A percentile compares a stretch with the other conserved stretches of the same genome.
Conservation (phyloP, 2,329 filamentous ascomycete species). For the Aureobasidium sp. region DNA sequence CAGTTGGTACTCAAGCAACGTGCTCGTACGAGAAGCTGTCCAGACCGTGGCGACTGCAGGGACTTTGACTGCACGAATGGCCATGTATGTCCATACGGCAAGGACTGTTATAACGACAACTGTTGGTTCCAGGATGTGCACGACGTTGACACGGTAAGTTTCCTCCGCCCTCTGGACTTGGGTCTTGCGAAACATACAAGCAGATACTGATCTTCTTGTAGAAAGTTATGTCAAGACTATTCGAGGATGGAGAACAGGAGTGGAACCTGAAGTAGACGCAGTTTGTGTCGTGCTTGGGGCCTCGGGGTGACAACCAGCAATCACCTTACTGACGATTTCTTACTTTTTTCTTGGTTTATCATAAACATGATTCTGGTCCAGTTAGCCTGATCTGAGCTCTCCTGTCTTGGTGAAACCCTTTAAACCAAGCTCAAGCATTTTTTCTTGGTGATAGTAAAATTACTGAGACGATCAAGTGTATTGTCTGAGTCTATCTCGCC, state of each 20-base stretch:
- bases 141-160: slow-evolving; percentile 31
- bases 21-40: slow-evolving; percentile 33
- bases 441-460: too few species aligned
- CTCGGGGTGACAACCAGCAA: not conserved
- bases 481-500: too few species aligned
- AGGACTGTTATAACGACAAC: slow-evolving; percentile 27
- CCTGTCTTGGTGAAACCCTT: too few species aligned
- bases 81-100: slow-evolving; percentile 33
- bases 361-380: too few species aligned
- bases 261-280: slow-evolving; percentile 15
- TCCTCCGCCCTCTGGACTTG: not conserved
- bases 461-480: too few species aligned
- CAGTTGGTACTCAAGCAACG: slow-evolving; percentile 35
- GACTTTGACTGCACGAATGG: slow-evolving; percentile 36
- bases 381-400: too few species aligned
- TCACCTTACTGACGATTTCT: not conserved
- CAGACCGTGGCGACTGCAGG: slow-evolving; percentile 29
- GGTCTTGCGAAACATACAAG: not conserved
- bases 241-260: slow-evolving; percentile 25
- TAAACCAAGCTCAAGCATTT: too few species aligned
- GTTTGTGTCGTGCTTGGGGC: not conserved
- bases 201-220: not conserved
- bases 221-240: slow-evolving; percentile 23
- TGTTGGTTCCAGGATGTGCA: slow-evolving; percentile 35
- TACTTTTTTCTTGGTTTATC: not conserved